Evolutionary conservation across 2,329 filamentous ascomycete species (phyloP), one percentile per base, ranked within the genome.

Genomic region (Akanthomyces dipterigenus): DNA sequence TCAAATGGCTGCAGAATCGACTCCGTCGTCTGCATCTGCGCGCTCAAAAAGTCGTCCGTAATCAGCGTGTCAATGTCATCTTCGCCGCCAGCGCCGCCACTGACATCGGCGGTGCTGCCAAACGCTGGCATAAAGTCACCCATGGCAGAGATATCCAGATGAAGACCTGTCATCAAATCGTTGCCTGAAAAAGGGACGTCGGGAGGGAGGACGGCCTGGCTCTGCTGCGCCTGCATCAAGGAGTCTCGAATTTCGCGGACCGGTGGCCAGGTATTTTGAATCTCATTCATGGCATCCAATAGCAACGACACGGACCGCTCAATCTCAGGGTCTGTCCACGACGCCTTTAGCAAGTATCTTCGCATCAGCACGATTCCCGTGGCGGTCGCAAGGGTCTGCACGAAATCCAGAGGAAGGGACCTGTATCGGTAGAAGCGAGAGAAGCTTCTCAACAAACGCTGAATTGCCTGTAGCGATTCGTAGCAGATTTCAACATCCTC

Each of bases 401-500:
- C 77, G 65, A 80, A 79, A 58, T 79, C 77, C 0, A 82, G 67
- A 0, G 79, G 78, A 14, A 81, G 69, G 16, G 72, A 71, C n/a
- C 70, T 69, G 65, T 73, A 78, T 22, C 72, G 71, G 66, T 81
- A 79, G 63, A 76, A 76, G 22, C 75, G 73, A 7, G 72, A 72
- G 64, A 78, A 81, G 50, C 70, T 76, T 31, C 76, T 71, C 67
- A 81, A 72, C 1, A 81, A 68, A 18, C 76, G 73, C 20, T 80
- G 68, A 20, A 82, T 75, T 11, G 76, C 76, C 18, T 75, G 72
- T 0, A 81, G 68, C 1, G 79, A 81, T 61, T 78, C 75, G 64
- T 80, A 80, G 68, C 79, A 82, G 12, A 79, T 78, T 59, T 80
- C 74, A 8, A 82, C 74, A 42, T 80, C 78, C 62, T 80, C 77